phyloP scores from a whole-genome alignment of 306 rosid genomes.

The Prunus kanzakura region DNA sequence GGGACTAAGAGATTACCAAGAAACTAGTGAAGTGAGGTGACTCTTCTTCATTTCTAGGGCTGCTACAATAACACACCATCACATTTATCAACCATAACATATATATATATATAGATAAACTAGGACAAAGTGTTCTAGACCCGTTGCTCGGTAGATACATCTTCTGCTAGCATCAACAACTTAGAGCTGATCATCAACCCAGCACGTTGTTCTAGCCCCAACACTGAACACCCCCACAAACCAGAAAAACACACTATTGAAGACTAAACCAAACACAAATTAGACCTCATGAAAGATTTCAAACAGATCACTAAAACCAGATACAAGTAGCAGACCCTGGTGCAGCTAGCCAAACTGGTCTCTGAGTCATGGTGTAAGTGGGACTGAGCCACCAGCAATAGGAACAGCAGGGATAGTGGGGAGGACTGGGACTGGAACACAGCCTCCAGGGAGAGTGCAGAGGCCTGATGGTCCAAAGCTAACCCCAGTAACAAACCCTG shows the following conservation, averaged over 20 bases:
- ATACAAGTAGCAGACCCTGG: neutral
- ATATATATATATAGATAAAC: too few relatives aligned
- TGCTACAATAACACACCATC: too few relatives aligned
- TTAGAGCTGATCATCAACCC: too few relatives aligned
- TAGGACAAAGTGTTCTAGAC: neutral
- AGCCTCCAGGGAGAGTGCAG: conserved; percentile 27
- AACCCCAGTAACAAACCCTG: conserved; percentile 17
- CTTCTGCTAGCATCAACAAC: too few relatives aligned
- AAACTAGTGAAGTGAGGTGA: too few relatives aligned
- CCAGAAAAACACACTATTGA: neutral
- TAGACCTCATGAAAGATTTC: neutral
- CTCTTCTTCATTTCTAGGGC: too few relatives aligned
- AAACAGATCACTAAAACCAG: neutral
- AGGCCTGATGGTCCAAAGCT: conserved; percentile 32
- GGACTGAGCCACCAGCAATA: neutral
- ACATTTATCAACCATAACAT: too few relatives aligned
- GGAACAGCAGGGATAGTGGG: conserved; percentile 14
- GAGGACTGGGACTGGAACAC: neutral
- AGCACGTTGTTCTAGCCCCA: neutral
- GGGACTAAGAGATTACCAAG: too few relatives aligned
- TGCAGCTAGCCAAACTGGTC: neutral
- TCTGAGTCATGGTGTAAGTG: neutral
- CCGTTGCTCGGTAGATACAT: too few relatives aligned
- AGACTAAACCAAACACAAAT: neutral
- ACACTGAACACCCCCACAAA: neutral